Evolutionary conservation across 106 monocot genomes (phyloP).

Genomic region (Cymbidium sinense): DNA sequence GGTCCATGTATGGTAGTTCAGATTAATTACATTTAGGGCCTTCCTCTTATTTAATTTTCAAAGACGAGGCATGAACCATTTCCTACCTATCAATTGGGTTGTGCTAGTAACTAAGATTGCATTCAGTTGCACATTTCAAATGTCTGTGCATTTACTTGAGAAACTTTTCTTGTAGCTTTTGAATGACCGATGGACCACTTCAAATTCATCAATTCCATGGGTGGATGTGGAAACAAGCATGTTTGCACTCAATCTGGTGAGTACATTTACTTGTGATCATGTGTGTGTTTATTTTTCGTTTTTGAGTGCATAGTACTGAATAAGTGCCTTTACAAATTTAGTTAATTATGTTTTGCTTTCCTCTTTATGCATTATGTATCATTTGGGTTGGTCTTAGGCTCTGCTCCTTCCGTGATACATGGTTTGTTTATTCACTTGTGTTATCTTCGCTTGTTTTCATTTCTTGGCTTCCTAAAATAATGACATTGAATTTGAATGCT

Average conservation of each 20-base stretch:
- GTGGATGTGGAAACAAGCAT: conserved; percentile 66
- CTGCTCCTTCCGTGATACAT: neutral
- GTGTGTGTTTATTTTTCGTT: neutral
- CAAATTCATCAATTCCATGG: conserved; percentile 58
- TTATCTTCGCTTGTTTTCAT: neutral
- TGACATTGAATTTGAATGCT: neutral
- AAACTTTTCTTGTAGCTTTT: conserved; percentile 37
- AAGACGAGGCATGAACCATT: neutral
- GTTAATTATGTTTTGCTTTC: neutral
- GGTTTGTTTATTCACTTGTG: neutral
- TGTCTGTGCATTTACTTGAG: neutral
- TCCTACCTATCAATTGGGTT: neutral
- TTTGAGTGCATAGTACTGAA: neutral
- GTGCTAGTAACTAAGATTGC: neutral
- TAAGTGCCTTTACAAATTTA: neutral
- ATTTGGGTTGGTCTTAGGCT: neutral
- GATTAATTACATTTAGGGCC: too few relatives aligned
- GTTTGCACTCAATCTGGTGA: conserved; percentile 66
- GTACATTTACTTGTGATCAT: neutral
- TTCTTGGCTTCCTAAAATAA: neutral
- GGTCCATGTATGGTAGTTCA: too few relatives aligned
- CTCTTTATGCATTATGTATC: neutral
- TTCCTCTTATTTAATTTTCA: too few relatives aligned
- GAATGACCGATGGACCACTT: conserved; percentile 40
- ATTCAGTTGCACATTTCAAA: neutral